These are phyloP conservation scores for Penicillium maclennaniae DNA, from an alignment of 495 filamentous ascomycete genomes.

Conservation along the genomic window DNA sequence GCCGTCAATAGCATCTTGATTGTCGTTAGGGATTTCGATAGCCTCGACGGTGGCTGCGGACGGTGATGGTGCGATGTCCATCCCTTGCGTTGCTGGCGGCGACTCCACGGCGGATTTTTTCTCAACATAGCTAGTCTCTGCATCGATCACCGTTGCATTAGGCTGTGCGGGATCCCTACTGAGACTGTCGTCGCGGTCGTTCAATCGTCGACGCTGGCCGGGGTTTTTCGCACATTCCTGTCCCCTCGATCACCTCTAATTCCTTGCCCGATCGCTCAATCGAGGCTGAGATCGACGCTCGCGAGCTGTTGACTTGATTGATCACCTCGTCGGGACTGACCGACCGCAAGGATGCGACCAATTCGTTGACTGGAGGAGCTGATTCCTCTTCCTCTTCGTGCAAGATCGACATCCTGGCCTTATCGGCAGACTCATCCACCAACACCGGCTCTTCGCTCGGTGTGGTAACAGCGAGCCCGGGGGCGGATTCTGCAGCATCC, in stretches of 20 bases:
- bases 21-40: conserved; percentile 20
- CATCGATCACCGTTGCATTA: conserved; percentile 27
- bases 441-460: conserved; percentile 4
- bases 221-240: conserved; percentile 34
- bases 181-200: conserved; percentile 32
- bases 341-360: conserved; percentile 22
- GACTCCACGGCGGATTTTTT: conserved; percentile 17
- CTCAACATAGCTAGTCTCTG: conserved; percentile 21
- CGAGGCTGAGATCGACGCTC: conserved; percentile 22
- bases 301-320: conserved; percentile 22
- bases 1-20: conserved; percentile 15
- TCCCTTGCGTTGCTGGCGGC: conserved; percentile 31
- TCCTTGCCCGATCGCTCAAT: conserved; percentile 20
- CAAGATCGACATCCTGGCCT: conserved; percentile 22
- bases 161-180: conserved; percentile 26
- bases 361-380: conserved; percentile 16
- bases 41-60: conserved; percentile 23
- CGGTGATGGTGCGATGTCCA: conserved; percentile 21
- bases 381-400: conserved; percentile 24
- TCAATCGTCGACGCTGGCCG: conserved; percentile 28
- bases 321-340: conserved; percentile 7
- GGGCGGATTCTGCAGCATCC: conserved; percentile 22
- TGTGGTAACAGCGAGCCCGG: conserved; percentile 24
- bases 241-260: conserved; percentile 36
- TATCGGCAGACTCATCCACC: conserved; percentile 15